Evolutionary conservation across 2,329 filamentous ascomycete genomes (phyloP).

Genomic region (Leptoxyphium fumago): DNA sequence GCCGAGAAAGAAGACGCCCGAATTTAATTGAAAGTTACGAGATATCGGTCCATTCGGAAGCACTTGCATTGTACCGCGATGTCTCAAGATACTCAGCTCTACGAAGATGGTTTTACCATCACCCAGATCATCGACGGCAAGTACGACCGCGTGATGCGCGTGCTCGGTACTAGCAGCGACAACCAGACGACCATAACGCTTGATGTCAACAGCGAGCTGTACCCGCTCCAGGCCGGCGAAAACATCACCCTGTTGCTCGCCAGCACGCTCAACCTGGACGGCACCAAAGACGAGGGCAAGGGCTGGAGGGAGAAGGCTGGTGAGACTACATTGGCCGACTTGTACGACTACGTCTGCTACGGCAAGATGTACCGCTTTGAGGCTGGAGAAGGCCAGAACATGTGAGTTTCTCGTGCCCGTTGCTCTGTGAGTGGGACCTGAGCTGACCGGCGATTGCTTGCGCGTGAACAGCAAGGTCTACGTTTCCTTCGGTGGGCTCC

Average conservation of each 20-base stretch:
- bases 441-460: background rate
- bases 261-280: slow-evolving; percentile 74
- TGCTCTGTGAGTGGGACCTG: background rate
- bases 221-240: slow-evolving; percentile 60
- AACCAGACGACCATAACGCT: slow-evolving; percentile 63
- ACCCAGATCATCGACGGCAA: slow-evolving; percentile 67
- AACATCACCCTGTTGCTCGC: slow-evolving; percentile 69
- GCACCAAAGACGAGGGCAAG: slow-evolving; percentile 40
- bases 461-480: slow-evolving; percentile 61
- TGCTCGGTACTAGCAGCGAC: slow-evolving; percentile 63
- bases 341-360: slow-evolving; percentile 78
- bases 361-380: slow-evolving; percentile 85
- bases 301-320: slow-evolving; percentile 63
- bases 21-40: too few species aligned
- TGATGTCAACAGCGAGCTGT: slow-evolving; percentile 89
- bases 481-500: slow-evolving; percentile 79
- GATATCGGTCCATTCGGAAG: too few species aligned
- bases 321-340: slow-evolving; percentile 51
- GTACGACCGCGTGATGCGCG: slow-evolving; percentile 88
- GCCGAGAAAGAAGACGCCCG: too few species aligned
- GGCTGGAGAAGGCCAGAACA: slow-evolving; percentile 58
- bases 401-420: slow-evolving; percentile 51
- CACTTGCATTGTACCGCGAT: slow-evolving; percentile 29
- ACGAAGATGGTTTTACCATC: slow-evolving; percentile 82
- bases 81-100: slow-evolving; percentile 70